These are phyloP conservation scores for Cutaneotrichosporon arboriforme DNA, from an alignment of 1,284 basidiomycete species.

Conservation along the genomic window DNA sequence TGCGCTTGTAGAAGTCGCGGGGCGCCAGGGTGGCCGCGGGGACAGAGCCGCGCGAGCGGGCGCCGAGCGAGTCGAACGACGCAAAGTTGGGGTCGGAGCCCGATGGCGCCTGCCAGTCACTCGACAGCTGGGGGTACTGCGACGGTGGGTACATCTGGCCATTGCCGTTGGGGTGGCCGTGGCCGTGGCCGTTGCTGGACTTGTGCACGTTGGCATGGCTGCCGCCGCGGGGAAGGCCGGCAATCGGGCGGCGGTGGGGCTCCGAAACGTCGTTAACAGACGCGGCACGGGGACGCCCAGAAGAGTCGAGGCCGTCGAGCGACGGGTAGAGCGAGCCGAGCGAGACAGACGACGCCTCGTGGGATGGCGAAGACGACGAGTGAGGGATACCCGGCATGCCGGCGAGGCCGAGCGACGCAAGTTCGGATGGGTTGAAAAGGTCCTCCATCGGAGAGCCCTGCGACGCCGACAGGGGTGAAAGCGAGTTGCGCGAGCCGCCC, in stretches of 20 bases:
- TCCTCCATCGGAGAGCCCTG: constrained; percentile 39
- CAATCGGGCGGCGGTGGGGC: constrained; percentile 15
- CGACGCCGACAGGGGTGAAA: constrained; percentile 36
- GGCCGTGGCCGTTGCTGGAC: constrained; percentile 5
- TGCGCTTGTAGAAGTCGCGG: constrained; percentile 44
- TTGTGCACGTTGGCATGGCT: constrained; percentile 19
- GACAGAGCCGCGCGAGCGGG: constrained; percentile 23
- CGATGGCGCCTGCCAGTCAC: background rate
- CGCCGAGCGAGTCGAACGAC: constrained; percentile 39
- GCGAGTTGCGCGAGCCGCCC: constrained; percentile 22
- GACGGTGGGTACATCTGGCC: constrained; percentile 1
- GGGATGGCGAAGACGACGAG: constrained; percentile 4
- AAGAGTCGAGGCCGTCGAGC: constrained; percentile 25
- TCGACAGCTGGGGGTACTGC: constrained; percentile 19
- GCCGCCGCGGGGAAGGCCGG: constrained; percentile 22
- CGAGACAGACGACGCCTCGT: constrained; percentile 20
- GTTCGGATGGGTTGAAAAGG: constrained; percentile 46
- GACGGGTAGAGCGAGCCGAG: constrained; percentile 40
- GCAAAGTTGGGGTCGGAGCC: constrained; percentile 10
- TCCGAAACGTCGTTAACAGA: constrained; percentile 1
- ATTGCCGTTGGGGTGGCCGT: constrained; percentile 20
- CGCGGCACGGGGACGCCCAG: constrained; percentile 18
- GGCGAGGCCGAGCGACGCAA: constrained; percentile 47
- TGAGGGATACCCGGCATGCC: constrained; percentile 48
- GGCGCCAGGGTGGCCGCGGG: constrained; percentile 32